Conservation (phyloP, 345 rosid species). For the Barbarea vulgaris region DNA sequence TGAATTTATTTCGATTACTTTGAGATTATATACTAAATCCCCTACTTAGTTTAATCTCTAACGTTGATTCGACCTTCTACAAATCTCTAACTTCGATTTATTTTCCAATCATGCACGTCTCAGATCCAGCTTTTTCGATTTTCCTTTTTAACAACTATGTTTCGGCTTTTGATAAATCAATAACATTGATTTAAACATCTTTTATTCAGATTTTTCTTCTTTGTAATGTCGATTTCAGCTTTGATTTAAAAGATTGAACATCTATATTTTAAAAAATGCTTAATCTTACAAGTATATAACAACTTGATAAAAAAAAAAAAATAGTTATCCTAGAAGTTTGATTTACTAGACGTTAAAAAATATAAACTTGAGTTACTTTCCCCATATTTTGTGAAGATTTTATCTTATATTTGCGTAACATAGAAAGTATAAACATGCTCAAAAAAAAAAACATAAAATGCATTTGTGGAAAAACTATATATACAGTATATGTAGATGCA, state of each 20-base stretch:
- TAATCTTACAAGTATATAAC: not conserved
- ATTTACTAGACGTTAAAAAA: too few relatives aligned
- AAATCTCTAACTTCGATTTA: not conserved
- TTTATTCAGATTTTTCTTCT: not conserved
- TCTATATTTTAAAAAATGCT: not conserved
- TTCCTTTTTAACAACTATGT: too few relatives aligned
- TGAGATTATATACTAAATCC: not conserved
- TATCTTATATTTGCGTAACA: not conserved
- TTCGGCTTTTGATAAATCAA: not conserved
- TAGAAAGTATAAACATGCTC: not conserved
- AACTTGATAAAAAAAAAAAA: not conserved
- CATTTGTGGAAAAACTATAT: not conserved
- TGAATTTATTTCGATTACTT: too few relatives aligned
- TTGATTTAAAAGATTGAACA: not conserved
- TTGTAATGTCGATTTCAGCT: not conserved
- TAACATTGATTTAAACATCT: not conserved
- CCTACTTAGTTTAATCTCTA: not conserved
- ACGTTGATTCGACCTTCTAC: not conserved
- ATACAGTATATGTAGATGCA: not conserved
- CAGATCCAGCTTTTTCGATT: too few relatives aligned
- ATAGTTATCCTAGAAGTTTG: not conserved
- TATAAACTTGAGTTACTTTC: not conserved
- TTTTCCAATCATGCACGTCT: not conserved
- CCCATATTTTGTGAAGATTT: not conserved
- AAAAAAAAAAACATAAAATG: too few relatives aligned